A percentile compares a stretch with the other conserved stretches of the same genome.
Evolutionary conservation across 495 filamentous ascomycete species (phyloP).

Genomic region (Chaetomium cochliodes): DNA sequence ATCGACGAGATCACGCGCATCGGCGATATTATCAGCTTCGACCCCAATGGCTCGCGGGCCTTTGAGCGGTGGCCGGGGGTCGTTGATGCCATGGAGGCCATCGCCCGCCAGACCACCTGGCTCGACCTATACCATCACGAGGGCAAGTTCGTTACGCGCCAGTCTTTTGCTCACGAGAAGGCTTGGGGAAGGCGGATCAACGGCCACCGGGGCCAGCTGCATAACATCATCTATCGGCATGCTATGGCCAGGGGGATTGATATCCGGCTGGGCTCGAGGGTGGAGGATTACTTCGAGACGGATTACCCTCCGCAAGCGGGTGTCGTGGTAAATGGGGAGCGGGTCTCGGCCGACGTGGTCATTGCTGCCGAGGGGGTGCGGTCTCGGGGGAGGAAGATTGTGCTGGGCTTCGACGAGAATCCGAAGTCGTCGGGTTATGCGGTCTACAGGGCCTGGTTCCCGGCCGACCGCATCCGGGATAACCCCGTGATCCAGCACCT

Average conservation of each 20-base stretch:
- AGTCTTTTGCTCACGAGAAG: slow-evolving; percentile 35
- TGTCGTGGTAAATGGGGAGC: slow-evolving; percentile 53
- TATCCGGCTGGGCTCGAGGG: slow-evolving; percentile 54
- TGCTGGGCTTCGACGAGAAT: slow-evolving; percentile 61
- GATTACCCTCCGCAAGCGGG: slow-evolving; percentile 49
- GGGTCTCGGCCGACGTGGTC: slow-evolving; percentile 55
- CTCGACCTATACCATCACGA: slow-evolving; percentile 39
- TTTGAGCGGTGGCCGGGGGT: slow-evolving; percentile 52
- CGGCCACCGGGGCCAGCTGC: slow-evolving; percentile 63
- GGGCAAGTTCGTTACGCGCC: slow-evolving; percentile 35
- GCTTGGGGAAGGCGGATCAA: slow-evolving; percentile 45
- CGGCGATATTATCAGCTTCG: slow-evolving; percentile 55
- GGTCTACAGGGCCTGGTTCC: slow-evolving; percentile 60
- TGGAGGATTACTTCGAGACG: slow-evolving; percentile 61
- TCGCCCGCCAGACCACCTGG: slow-evolving; percentile 47
- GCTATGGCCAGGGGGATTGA: slow-evolving; percentile 56
- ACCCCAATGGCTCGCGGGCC: slow-evolving; percentile 48
- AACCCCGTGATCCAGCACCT: slow-evolving; percentile 61
- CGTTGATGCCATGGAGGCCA: slow-evolving; percentile 48
- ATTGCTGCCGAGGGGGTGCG: slow-evolving; percentile 64
- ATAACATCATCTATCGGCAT: slow-evolving; percentile 59
- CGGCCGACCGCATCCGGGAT: slow-evolving; percentile 57
- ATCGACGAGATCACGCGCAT: slow-evolving; percentile 47
- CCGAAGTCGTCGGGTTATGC: slow-evolving; percentile 61
- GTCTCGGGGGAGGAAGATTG: slow-evolving; percentile 57